A percentile compares a stretch with the other conserved stretches of the same genome.
Evolutionary conservation across 164 flowering plant genomes (phyloP).

Genomic region (Nymphaea thermarum): DNA sequence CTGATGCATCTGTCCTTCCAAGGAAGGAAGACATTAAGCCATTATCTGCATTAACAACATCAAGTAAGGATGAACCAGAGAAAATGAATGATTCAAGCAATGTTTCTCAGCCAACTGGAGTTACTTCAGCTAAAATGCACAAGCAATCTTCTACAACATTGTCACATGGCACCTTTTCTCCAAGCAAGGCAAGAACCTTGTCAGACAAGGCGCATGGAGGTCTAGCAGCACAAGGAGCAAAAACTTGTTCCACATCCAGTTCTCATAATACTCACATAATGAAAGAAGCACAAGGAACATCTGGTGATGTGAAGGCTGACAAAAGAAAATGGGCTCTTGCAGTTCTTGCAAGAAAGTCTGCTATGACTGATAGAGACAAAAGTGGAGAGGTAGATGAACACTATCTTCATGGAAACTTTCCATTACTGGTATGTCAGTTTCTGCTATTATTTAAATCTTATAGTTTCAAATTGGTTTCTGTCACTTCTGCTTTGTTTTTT

Average conservation of each 20-base stretch:
- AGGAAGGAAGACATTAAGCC: slow-evolving; percentile 76
- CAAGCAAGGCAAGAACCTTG: too few relatives aligned
- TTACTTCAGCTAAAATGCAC: background rate
- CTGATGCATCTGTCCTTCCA: slow-evolving; percentile 87
- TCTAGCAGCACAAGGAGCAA: too few relatives aligned
- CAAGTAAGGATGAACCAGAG: background rate
- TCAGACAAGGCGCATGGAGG: too few relatives aligned
- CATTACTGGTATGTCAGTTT: slow-evolving; percentile 50
- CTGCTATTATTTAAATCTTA: background rate
- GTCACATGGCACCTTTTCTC: too few relatives aligned
- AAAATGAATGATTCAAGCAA: background rate
- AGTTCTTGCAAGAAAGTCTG: slow-evolving; percentile 82
- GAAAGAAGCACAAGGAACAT: slow-evolving; percentile 28
- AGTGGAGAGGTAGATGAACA: slow-evolving; percentile 29
- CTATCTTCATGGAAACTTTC: slow-evolving; percentile 53
- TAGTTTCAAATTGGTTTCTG: background rate
- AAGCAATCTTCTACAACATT: background rate
- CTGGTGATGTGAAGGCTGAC: slow-evolving; percentile 43
- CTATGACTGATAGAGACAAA: slow-evolving; percentile 17
- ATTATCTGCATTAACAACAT: slow-evolving; percentile 29
- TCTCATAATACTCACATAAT: slow-evolving; percentile 4
- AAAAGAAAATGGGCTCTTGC: slow-evolving; percentile 91
- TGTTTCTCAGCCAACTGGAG: background rate
- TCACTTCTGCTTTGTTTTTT: background rate
- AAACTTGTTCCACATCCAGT: too few relatives aligned